These are phyloP conservation scores for Kwoniella heveanensis DNA, from an alignment of 768 basidiomycete species.

Conservation along the genomic window DNA sequence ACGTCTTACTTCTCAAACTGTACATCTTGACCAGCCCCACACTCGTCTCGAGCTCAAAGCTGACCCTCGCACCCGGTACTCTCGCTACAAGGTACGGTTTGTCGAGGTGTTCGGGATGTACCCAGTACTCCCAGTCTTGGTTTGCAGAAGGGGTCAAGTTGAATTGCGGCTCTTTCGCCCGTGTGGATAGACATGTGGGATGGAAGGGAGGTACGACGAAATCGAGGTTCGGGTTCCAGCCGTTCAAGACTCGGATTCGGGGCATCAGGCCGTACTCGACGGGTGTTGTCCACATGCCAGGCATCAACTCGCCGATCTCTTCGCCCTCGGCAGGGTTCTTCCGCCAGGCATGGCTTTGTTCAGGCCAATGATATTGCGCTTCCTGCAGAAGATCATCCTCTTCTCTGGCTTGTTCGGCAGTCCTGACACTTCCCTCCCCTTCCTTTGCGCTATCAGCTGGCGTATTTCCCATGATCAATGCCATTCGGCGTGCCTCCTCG, in stretches of 20 bases:
- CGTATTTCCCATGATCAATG: not conserved
- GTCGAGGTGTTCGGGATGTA: slow-evolving; percentile 48
- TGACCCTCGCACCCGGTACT: slow-evolving; percentile 38
- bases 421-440: not conserved
- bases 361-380: slow-evolving; percentile 29
- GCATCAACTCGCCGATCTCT: slow-evolving; percentile 35
- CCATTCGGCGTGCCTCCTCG: not conserved
- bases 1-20: slow-evolving; percentile 45
- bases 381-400: slow-evolving; percentile 3
- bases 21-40: slow-evolving; percentile 54
- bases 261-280: slow-evolving; percentile 42
- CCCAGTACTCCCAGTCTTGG: slow-evolving; percentile 49
- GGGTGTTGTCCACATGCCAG: slow-evolving; percentile 38
- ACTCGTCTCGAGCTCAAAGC: slow-evolving; percentile 46
- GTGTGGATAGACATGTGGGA: slow-evolving; percentile 42
- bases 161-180: slow-evolving; percentile 33
- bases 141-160: slow-evolving; percentile 44
- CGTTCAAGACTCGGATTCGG: slow-evolving; percentile 35
- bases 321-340: slow-evolving; percentile 24
- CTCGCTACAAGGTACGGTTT: slow-evolving; percentile 51
- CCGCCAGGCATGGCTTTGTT: slow-evolving; percentile 32
- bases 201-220: slow-evolving; percentile 33
- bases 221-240: slow-evolving; percentile 44
- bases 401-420: slow-evolving; percentile 8
- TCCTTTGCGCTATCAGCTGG: not conserved